These are phyloP conservation scores for Cutaneotrichosporon sp. DNA, from an alignment of 1,284 basidiomycete genomes.

Conservation along the genomic window DNA sequence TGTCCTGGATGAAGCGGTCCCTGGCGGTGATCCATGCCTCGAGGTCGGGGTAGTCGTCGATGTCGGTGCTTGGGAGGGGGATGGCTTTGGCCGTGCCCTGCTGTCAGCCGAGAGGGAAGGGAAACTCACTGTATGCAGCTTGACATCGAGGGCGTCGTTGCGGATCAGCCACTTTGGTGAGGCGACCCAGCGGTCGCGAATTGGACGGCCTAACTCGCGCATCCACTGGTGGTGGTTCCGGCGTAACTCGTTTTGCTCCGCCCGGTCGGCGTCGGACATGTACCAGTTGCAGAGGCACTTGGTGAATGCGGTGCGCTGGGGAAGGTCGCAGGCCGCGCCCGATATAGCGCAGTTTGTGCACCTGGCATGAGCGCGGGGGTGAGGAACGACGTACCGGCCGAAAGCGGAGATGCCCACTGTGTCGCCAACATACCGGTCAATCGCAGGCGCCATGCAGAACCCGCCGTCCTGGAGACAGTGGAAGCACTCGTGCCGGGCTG, in stretches of 20 bases:
- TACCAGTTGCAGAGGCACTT: slow-evolving; percentile 16
- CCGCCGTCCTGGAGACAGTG: neutral
- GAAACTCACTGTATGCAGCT: too few species aligned
- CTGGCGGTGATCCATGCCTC: neutral
- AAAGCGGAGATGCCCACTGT: neutral
- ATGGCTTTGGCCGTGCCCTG: neutral
- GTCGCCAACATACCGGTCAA: neutral
- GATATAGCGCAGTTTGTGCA: slow-evolving; percentile 14
- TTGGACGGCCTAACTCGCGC: neutral
- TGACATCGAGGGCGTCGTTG: too few species aligned
- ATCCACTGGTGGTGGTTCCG: neutral
- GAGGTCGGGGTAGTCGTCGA: neutral
- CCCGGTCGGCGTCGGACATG: slow-evolving; percentile 5
- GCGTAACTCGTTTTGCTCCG: neutral
- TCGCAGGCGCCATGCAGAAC: neutral
- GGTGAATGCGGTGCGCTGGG: neutral
- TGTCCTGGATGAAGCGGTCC: neutral
- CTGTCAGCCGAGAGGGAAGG: neutral
- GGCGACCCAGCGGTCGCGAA: neutral
- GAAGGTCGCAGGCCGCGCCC: slow-evolving; percentile 11
- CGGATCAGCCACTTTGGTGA: neutral
- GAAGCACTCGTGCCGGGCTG: neutral
- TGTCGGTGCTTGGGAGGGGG: neutral
- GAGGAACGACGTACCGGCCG: neutral
- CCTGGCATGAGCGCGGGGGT: neutral